A percentile compares a stretch with the other conserved stretches of the same genome.
Conservation (phyloP, 345 rosid genomes). For the Tarenaya hassleriana region DNA sequence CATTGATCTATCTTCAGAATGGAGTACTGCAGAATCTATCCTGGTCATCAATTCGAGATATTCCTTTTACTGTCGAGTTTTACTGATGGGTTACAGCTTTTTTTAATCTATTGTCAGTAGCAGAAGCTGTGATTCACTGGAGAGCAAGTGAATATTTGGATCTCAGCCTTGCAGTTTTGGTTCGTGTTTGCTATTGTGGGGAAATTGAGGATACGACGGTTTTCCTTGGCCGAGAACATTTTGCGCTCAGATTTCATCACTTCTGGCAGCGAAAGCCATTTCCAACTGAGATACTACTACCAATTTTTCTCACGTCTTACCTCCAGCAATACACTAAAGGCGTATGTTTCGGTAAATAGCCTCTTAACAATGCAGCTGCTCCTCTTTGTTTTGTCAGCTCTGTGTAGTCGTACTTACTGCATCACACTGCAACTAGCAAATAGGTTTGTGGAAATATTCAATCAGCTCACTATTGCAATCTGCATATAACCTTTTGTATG, state of each 20-base stretch:
- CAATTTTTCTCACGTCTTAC: conserved; percentile 4
- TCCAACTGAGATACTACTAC: conserved; percentile 1
- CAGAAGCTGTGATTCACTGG: conserved; percentile 15
- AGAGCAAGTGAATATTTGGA: conserved; percentile 6
- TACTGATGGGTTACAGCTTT: conserved; percentile 14
- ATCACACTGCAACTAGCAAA: too few species aligned
- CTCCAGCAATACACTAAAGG: too few species aligned
- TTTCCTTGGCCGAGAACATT: too few species aligned
- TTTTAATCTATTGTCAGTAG: conserved; percentile 18
- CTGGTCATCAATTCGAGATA: conserved; percentile 1
- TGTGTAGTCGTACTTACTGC: too few species aligned
- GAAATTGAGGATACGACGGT: conserved; percentile 2
- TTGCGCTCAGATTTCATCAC: too few species aligned
- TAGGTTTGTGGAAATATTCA: too few species aligned
- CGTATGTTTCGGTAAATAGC: too few species aligned
- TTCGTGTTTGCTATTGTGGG: conserved; percentile 10
- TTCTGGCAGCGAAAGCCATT: not conserved
- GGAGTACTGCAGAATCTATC: not conserved
- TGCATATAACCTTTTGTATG: too few species aligned
- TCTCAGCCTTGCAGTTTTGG: conserved; percentile 11
- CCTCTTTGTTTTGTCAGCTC: too few species aligned
- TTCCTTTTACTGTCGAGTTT: conserved; percentile 7
- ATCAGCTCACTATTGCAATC: too few species aligned
- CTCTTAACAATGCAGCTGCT: too few species aligned
- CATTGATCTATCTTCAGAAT: not conserved